phyloP scores from a whole-genome alignment of 2,329 filamentous ascomycete genomes.

The Albifimbria verrucaria region DNA sequence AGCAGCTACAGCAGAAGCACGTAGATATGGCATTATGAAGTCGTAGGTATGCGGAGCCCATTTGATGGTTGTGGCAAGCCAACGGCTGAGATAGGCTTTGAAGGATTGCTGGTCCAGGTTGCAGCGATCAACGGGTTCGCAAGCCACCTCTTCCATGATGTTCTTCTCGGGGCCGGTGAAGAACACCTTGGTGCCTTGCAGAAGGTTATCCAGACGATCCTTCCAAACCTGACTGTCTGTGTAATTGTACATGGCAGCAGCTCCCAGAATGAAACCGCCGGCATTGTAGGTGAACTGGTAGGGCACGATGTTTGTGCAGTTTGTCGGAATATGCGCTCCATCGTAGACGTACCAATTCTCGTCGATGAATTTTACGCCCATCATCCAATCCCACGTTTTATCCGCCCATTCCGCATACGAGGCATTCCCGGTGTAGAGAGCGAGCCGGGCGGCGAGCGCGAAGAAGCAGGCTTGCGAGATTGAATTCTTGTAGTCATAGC shows the following conservation, averaged over 20 bases:
- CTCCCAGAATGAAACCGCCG: conserved; percentile 62
- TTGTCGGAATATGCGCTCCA: conserved; percentile 52
- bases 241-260: conserved; percentile 68
- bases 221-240: conserved; percentile 51
- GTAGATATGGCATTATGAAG: conserved; percentile 50
- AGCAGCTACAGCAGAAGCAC: conserved; percentile 54
- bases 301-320: conserved; percentile 56
- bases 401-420: conserved; percentile 79
- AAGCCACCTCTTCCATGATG: conserved; percentile 64
- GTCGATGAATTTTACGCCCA: conserved; percentile 54
- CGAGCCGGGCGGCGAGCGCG: conserved; percentile 63
- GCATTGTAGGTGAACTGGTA: conserved; percentile 70
- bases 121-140: conserved; percentile 59
- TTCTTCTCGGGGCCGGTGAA: conserved; percentile 49
- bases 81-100: conserved; percentile 60
- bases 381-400: conserved; percentile 69
- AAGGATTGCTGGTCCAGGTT: conserved; percentile 61
- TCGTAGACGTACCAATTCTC: conserved; percentile 60
- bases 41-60: conserved; percentile 59
- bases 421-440: conserved; percentile 71
- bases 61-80: conserved; percentile 60
- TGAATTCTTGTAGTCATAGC: conserved; percentile 74
- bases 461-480: conserved; percentile 63
- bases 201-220: conserved; percentile 52
- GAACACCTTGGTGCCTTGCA: conserved; percentile 52